Evolutionary conservation across 306 rosid species (phyloP).

Genomic region (Clitoria ternatea): DNA sequence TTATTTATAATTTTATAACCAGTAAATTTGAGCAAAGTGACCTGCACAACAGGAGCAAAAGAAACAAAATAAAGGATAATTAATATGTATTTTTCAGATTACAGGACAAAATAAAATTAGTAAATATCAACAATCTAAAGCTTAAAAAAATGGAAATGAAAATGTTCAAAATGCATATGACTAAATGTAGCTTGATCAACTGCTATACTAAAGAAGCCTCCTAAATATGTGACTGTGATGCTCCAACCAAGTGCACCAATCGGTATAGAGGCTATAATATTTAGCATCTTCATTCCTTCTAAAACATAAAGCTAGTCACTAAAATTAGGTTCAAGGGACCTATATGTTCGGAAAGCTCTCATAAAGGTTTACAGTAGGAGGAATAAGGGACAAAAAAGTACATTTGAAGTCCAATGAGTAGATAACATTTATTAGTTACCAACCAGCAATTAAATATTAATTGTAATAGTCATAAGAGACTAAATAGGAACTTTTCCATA

Average conservation of each 20-base stretch:
- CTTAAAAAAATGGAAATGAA: background rate
- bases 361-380: no score
- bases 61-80: constrained; percentile 19
- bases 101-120: background rate
- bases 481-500: no score
- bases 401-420: no score
- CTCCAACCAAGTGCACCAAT: background rate
- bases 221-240: background rate
- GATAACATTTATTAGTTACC: no score
- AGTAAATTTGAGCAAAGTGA: constrained; percentile 95
- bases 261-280: background rate
- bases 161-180: constrained; percentile 1
- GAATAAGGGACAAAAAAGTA: no score
- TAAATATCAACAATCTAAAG: background rate
- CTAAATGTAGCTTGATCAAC: background rate
- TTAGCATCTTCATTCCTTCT: background rate
- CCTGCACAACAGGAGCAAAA: constrained; percentile 59
- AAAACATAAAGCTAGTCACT: background rate
- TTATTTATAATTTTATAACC: constrained; percentile 89
- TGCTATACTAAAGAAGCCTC: background rate
- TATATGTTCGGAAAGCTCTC: no score
- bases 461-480: no score
- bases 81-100: constrained; percentile 1
- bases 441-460: no score
- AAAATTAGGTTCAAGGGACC: no score